Percentiles rank a stretch among this genome's conserved stretches.
phyloP scores from a whole-genome alignment of 202 grass and related monocot species.

The Elaeis oleifera region DNA sequence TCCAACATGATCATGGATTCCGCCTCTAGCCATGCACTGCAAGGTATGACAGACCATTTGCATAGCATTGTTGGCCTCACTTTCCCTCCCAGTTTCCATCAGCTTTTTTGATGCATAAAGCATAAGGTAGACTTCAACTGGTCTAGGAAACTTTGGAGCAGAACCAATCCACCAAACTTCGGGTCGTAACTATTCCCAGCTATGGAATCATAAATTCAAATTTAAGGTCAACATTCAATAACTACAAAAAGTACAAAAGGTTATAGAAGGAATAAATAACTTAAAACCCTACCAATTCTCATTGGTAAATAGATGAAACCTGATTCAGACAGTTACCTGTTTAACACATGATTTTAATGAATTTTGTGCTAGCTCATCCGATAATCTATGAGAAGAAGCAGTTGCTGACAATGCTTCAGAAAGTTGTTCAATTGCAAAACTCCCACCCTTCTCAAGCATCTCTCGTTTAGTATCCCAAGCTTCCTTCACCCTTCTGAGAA shows the following conservation, averaged over 20 bases:
- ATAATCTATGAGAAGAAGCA: conserved; percentile 52
- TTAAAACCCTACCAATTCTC: too few relatives aligned
- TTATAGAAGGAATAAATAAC: too few relatives aligned
- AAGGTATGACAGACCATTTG: conserved; percentile 76
- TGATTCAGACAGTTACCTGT: conserved; percentile 38
- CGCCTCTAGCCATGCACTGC: conserved; percentile 86
- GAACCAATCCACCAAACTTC: conserved; percentile 81
- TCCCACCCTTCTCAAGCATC: conserved; percentile 51
- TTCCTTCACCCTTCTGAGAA: conserved; percentile 73
- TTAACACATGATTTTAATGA: conserved; percentile 61
- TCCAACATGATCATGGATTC: conserved; percentile 84
- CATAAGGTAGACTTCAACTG: conserved; percentile 76
- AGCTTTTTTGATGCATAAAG: conserved; percentile 64
- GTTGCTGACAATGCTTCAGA: conserved; percentile 63
- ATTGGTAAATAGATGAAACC: too few relatives aligned
- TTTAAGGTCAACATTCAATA: too few relatives aligned
- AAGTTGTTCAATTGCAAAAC: conserved; percentile 65
- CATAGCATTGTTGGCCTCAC: conserved; percentile 49
- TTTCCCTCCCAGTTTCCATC: conserved; percentile 39
- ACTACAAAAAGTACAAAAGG: too few relatives aligned
- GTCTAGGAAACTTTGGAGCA: conserved; percentile 93
- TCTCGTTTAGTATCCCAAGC: conserved; percentile 86
- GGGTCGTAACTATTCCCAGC: conserved; percentile 65
- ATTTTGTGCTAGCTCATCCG: conserved; percentile 43
- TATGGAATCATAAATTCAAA: conserved; percentile 5